Percentiles rank a stretch among this genome's conserved stretches.
These are phyloP conservation scores for Xylaria sp. DNA, from an alignment of 2,329 filamentous ascomycete species.

Conservation along the genomic window DNA sequence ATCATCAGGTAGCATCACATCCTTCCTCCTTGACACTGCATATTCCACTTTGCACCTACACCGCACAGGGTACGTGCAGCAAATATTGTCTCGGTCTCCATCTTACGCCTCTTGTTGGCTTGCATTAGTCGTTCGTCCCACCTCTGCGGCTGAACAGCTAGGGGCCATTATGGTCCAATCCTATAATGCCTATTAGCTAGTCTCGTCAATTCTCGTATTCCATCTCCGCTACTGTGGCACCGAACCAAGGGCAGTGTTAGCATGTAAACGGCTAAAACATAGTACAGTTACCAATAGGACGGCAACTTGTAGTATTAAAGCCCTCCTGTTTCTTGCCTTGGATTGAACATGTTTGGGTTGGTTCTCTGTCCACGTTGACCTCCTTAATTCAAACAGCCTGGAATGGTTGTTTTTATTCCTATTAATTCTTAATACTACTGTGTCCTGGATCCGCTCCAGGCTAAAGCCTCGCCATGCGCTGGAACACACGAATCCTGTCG, in stretches of 20 bases:
- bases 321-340: slow-evolving; percentile 11
- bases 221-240: slow-evolving; percentile 25
- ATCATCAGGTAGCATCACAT: slow-evolving; percentile 26
- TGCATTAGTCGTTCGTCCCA: slow-evolving; percentile 38
- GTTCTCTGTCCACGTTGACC: slow-evolving; percentile 9
- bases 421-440: slow-evolving; percentile 30
- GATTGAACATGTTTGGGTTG: slow-evolving; percentile 3
- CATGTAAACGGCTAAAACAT: background rate
- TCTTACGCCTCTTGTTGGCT: slow-evolving; percentile 27
- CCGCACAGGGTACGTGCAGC: slow-evolving; percentile 4
- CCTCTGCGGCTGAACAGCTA: slow-evolving; percentile 38
- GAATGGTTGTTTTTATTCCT: slow-evolving; percentile 25
- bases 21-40: slow-evolving; percentile 19
- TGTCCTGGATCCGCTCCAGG: slow-evolving; percentile 10
- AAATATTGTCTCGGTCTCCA: slow-evolving; percentile 33
- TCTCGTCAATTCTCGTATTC: slow-evolving; percentile 36
- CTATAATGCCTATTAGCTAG: slow-evolving; percentile 27
- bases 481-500: slow-evolving; percentile 46
- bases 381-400: slow-evolving; percentile 12
- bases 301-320: slow-evolving; percentile 23
- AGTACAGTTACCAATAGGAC: slow-evolving; percentile 13
- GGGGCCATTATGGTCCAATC: slow-evolving; percentile 31
- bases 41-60: slow-evolving; percentile 10
- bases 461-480: slow-evolving; percentile 46
- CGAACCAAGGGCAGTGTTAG: slow-evolving; percentile 23